phyloP scores from a whole-genome alignment of 495 filamentous ascomycete genomes.

The Aspergillus conjunctus region DNA sequence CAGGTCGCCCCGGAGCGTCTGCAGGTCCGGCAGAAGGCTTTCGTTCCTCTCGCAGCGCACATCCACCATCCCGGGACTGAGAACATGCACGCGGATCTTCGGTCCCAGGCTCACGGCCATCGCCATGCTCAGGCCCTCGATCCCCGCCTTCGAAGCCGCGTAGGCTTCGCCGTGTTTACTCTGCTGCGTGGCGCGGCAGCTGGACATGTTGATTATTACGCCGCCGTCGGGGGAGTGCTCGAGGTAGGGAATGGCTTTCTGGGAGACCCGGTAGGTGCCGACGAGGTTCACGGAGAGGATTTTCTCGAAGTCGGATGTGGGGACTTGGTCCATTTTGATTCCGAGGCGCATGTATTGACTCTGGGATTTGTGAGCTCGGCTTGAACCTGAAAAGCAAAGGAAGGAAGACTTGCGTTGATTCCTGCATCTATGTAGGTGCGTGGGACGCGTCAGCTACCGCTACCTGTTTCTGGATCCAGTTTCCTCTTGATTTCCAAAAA shows the following conservation, averaged over 20 bases:
- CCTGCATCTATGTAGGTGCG: neutral
- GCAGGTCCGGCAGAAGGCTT: neutral
- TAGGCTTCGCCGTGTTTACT: neutral
- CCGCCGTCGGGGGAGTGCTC: neutral
- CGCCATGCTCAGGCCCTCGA: neutral
- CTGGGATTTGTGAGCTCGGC: neutral
- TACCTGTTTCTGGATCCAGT: neutral
- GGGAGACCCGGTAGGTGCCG: neutral
- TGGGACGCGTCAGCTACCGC: neutral
- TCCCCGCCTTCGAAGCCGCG: neutral
- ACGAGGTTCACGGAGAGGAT: neutral
- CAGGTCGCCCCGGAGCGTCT: neutral
- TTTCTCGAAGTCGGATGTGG: neutral
- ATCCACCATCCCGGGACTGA: neutral
- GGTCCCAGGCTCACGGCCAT: neutral
- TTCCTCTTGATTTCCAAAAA: neutral
- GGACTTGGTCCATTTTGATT: neutral
- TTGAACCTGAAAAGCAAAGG: neutral
- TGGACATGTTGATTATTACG: neutral
- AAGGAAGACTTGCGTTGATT: neutral
- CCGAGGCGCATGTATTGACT: neutral
- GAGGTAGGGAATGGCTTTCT: neutral
- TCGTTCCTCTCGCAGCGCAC: neutral
- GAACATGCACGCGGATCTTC: neutral
- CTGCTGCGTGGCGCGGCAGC: neutral